These are phyloP conservation scores for Penicillium sp. DNA, from an alignment of 2,329 filamentous ascomycete species.

Conservation along the genomic window DNA sequence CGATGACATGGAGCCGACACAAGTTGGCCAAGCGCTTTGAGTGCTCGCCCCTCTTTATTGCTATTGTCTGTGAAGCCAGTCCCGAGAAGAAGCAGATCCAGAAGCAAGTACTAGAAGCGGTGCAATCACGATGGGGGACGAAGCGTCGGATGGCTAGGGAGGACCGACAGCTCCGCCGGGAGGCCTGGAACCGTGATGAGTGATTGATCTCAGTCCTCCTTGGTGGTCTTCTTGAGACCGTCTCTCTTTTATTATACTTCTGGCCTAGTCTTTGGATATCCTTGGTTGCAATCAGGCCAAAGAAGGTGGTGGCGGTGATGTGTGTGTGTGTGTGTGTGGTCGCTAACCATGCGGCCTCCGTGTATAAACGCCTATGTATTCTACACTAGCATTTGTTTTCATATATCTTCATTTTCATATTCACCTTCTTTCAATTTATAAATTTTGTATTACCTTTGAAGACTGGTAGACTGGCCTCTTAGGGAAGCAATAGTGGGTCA, in stretches of 20 bases:
- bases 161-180: constrained; percentile 60
- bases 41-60: constrained; percentile 63
- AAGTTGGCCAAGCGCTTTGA: constrained; percentile 63
- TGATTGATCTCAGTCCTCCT: constrained; percentile 26
- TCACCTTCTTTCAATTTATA: background rate
- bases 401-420: background rate
- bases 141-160: constrained; percentile 61
- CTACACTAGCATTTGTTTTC: constrained; percentile 9
- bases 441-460: background rate
- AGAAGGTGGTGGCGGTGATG: background rate
- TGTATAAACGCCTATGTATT: constrained; percentile 18
- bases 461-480: background rate
- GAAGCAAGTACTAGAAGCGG: constrained; percentile 50
- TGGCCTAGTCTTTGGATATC: background rate
- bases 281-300: background rate
- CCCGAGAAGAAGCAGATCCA: constrained; percentile 50
- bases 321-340: background rate
- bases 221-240: background rate
- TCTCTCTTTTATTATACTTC: background rate
- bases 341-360: background rate
- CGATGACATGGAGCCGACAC: constrained; percentile 59
- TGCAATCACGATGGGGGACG: constrained; percentile 61
- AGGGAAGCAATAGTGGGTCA: background rate
- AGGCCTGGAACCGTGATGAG: constrained; percentile 60
- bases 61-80: constrained; percentile 58